These are phyloP conservation scores for Paxillus involutus DNA, from an alignment of 768 basidiomycete genomes.

Conservation along the genomic window DNA sequence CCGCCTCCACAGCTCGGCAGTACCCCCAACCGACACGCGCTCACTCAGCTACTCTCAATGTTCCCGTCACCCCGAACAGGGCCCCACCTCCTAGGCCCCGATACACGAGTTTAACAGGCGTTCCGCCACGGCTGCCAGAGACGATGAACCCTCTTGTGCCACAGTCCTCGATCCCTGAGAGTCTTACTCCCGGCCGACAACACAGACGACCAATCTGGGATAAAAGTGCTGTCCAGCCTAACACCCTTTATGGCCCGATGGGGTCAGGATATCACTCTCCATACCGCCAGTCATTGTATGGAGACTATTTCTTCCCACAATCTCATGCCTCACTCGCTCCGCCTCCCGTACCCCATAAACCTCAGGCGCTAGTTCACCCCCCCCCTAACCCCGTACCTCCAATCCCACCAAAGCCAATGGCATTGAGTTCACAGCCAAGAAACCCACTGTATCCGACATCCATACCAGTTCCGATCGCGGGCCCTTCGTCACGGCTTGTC, in stretches of 20 bases:
- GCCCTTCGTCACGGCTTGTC: constrained; percentile 5
- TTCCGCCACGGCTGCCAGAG: constrained; percentile 1
- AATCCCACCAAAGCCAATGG: constrained; percentile 40
- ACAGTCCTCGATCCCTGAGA: constrained; percentile 19
- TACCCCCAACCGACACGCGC: constrained; percentile 15
- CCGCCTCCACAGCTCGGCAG: constrained; percentile 16
- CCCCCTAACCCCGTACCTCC: constrained; percentile 38
- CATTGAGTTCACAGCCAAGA: constrained; percentile 16
- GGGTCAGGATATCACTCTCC: constrained; percentile 11
- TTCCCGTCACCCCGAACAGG: constrained; percentile 5
- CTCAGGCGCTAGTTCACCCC: constrained; percentile 23
- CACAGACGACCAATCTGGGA: constrained; percentile 22
- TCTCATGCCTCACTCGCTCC: constrained; percentile 19
- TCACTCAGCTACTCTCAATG: constrained; percentile 21
- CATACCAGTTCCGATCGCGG: constrained; percentile 21
- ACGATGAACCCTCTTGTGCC: constrained; percentile 1
- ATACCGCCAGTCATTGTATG: constrained; percentile 21
- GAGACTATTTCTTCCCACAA: constrained; percentile 25
- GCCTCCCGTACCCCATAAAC: constrained; percentile 32
- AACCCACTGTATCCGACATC: constrained; percentile 34
- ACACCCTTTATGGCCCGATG: constrained; percentile 7
- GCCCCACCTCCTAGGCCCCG: constrained; percentile 19
- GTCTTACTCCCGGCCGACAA: constrained; percentile 23
- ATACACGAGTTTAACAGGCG: constrained; percentile 17
- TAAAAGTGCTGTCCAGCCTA: constrained; percentile 4